Base-by-base conservation (phyloP, 805 yeast species). In the Ogataea angusta region DNA sequence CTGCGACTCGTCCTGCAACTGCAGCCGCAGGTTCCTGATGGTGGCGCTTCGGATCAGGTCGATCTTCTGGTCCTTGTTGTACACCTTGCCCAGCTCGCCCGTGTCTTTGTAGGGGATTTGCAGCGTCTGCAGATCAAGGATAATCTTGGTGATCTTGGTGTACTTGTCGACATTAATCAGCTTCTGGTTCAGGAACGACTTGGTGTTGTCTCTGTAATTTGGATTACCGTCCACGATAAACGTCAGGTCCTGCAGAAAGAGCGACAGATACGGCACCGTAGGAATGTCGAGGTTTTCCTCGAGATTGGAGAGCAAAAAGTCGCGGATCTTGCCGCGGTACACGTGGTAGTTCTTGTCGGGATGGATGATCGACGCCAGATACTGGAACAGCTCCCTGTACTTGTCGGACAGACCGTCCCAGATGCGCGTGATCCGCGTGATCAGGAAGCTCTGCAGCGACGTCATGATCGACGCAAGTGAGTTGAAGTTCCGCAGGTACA, bases 181-280 rank as follows among this genome's bases (percentile, higher is more conserved):
- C 51, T 75, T 76, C 53, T 76, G 78, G 47, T 71, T 71, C 52
- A 77, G 65, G 52, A 76, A 76, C 5, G 66, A 59, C 39, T 67
- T 68, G 17, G 73, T 63, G 46, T 78, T 76, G 45, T 70, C 75
- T 56, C 90, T 69, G 57, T 67, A 80, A 51, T 78, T 81, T 28
- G 83, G 73, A 56, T 85, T 85, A n/a, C 93, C 91, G 51, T 85
- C 95, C 37, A 80, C 74, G n/a, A 84, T 78, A 63, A 85, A 84
- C 0, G 90, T 84, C 52, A 85, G 68, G 61, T 85, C 95, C 61
- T 83, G 93, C 32, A 85, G 64, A 58, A 82, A 85, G 39, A 85
- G 63, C 33, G 84, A 80, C 42, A 85, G 71, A 56, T 84, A 85
- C 13, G 95, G 95, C 26, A 85, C 90, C 15, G 78, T 73, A 0